phyloP scores from a whole-genome alignment of 768 basidiomycete species.

The Steccherinum ochraceum region DNA sequence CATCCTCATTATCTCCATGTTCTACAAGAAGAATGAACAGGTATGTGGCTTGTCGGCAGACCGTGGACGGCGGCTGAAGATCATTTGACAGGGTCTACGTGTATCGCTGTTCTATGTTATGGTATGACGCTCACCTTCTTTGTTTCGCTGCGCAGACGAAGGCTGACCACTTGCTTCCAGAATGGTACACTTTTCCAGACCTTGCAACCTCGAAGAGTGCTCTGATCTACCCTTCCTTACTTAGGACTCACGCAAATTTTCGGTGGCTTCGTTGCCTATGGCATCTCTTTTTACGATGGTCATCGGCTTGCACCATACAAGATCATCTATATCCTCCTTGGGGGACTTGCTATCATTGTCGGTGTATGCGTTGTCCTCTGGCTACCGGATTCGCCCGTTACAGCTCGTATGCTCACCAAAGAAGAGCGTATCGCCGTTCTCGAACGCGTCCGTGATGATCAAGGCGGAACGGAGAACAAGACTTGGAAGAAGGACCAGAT shows the following conservation, averaged over 20 bases:
- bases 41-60: slow-evolving; percentile 16
- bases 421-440: slow-evolving; percentile 58
- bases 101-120: slow-evolving; percentile 66
- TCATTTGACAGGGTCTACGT: slow-evolving; percentile 36
- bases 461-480: slow-evolving; percentile 59
- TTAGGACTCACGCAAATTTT: slow-evolving; percentile 45
- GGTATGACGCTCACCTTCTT: slow-evolving; percentile 26
- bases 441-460: slow-evolving; percentile 62
- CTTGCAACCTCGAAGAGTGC: neutral
- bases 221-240: neutral
- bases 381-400: slow-evolving; percentile 62
- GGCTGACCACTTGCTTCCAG: slow-evolving; percentile 23
- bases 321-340: slow-evolving; percentile 55
- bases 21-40: slow-evolving; percentile 66
- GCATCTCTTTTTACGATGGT: slow-evolving; percentile 49
- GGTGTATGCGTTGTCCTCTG: slow-evolving; percentile 50
- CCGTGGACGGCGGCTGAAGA: no score
- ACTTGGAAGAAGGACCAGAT: slow-evolving; percentile 53
- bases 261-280: slow-evolving; percentile 62
- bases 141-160: neutral
- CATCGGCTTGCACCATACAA: slow-evolving; percentile 47
- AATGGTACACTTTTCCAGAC: slow-evolving; percentile 32
- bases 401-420: slow-evolving; percentile 46
- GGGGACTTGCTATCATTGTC: slow-evolving; percentile 53
- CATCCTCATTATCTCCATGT: slow-evolving; percentile 59